phyloP scores from a whole-genome alignment of 176 grass and related monocot genomes.

The Aegilops longissima region DNA sequence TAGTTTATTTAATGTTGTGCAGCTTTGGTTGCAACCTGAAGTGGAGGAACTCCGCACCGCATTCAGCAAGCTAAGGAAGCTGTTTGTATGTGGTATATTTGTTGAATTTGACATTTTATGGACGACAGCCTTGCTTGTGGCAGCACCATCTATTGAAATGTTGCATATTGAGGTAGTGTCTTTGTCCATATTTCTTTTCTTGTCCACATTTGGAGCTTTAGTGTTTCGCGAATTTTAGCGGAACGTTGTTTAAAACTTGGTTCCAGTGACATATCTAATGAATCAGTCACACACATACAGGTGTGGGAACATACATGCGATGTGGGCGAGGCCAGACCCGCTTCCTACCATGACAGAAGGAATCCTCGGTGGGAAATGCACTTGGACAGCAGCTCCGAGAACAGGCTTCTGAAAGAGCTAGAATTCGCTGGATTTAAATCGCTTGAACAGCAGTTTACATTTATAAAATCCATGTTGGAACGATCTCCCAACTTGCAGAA shows the following conservation, averaged over 20 bases:
- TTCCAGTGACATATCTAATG: not conserved
- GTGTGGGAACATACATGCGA: not conserved
- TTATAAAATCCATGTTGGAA: not conserved
- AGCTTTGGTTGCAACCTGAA: not conserved
- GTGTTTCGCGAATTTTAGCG: not conserved
- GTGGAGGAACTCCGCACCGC: not conserved
- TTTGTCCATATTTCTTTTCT: not conserved
- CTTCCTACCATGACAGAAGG: not conserved
- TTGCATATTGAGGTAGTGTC: not conserved
- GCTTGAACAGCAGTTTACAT: not conserved
- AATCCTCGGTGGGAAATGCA: not conserved
- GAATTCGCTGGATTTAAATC: not conserved
- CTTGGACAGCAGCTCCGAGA: too few species aligned
- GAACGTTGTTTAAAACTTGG: not conserved
- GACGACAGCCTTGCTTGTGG: not conserved
- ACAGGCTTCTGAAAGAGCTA: too few species aligned
- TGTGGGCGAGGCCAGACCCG: not conserved
- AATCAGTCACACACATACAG: not conserved
- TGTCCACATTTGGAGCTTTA: not conserved
- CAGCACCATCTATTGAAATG: not conserved
- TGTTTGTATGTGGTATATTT: not conserved
- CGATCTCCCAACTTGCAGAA: constrained; percentile 14
- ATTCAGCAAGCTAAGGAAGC: constrained; percentile 8
- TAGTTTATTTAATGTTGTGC: not conserved
- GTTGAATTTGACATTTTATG: constrained; percentile 15